Evolutionary conservation across 176 grass and related monocot genomes (phyloP).

Genomic region (Rhipidocladum racemiflorum): DNA sequence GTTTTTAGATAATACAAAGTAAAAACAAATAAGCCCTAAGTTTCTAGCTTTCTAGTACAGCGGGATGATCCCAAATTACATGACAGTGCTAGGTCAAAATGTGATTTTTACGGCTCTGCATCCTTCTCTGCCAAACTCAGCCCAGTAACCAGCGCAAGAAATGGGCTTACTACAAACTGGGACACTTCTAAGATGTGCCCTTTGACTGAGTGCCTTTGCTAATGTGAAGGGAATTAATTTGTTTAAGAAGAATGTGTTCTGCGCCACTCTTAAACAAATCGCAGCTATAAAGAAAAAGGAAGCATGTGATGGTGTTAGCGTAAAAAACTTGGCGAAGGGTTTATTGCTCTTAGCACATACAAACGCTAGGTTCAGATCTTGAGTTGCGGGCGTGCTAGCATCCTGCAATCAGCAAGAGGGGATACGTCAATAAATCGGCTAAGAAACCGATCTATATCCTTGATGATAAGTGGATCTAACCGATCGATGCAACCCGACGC

Average conservation of each 20-base stretch:
- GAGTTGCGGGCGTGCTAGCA: too few species aligned
- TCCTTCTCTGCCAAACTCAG: neutral
- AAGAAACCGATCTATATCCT: too few species aligned
- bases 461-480: too few species aligned
- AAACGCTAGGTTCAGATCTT: too few species aligned
- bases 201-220: conserved; percentile 5
- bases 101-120: neutral
- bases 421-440: too few species aligned
- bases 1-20: too few species aligned
- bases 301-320: neutral
- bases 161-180: neutral
- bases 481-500: too few species aligned
- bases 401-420: too few species aligned
- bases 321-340: too few species aligned
- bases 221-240: neutral
- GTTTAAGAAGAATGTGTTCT: neutral
- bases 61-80: neutral
- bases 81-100: neutral
- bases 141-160: neutral
- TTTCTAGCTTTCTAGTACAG: neutral
- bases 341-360: too few species aligned
- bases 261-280: neutral
- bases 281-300: neutral
- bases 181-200: neutral
- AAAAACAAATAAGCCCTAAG: too few species aligned